These are phyloP conservation scores for Naegleria fowleri DNA, from an alignment of 208 protist genomes.

Conservation along the genomic window DNA sequence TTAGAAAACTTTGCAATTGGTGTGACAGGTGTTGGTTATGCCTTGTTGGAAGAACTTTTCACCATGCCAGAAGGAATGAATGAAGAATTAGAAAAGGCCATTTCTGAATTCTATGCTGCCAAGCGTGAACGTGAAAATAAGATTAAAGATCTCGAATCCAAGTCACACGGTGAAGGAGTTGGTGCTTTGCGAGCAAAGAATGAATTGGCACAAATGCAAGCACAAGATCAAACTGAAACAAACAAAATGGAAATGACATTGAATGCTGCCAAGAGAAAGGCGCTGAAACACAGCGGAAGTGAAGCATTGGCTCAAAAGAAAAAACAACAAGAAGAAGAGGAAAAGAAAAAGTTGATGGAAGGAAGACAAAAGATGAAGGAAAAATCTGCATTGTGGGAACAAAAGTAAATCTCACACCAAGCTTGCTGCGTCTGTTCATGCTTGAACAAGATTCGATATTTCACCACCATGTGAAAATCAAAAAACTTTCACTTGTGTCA, in stretches of 20 bases:
- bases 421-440: too few relatives aligned
- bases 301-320: not conserved
- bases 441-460: too few relatives aligned
- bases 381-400: not conserved
- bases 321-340: constrained; percentile 17
- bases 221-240: constrained; percentile 19
- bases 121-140: not conserved
- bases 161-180: not conserved
- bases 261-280: constrained; percentile 9
- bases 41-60: constrained; percentile 45
- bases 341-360: constrained; percentile 4
- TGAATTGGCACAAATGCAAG: constrained; percentile 27
- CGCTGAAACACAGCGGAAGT: not conserved
- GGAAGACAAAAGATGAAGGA: not conserved
- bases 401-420: not conserved
- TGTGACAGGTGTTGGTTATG: constrained; percentile 38
- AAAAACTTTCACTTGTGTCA: too few relatives aligned
- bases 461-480: too few relatives aligned
- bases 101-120: constrained; percentile 41
- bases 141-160: not conserved
- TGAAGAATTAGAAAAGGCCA: constrained; percentile 26
- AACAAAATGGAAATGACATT: not conserved
- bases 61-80: constrained; percentile 35
- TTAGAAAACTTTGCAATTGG: constrained; percentile 38
- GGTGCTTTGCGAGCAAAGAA: constrained; percentile 1